Conservation (phyloP, 306 rosid genomes). For the Quercus parvula region DNA sequence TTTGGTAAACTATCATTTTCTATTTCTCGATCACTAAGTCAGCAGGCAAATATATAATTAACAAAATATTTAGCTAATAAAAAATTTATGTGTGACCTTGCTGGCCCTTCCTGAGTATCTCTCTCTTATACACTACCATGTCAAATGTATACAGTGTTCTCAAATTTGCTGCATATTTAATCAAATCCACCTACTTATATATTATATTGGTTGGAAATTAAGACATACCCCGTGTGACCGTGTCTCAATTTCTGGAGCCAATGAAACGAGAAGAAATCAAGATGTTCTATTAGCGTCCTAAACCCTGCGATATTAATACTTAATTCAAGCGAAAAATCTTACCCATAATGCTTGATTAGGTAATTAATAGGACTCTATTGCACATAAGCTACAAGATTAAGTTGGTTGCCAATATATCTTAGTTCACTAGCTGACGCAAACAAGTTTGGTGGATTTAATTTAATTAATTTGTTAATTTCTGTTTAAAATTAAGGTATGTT, state of each 20-base stretch:
- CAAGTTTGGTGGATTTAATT: background rate
- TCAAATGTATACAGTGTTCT: too few relatives aligned
- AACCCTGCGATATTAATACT: background rate
- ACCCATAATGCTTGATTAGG: background rate
- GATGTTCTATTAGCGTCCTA: background rate
- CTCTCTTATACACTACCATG: too few relatives aligned
- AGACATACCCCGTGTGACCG: background rate
- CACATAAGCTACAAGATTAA: background rate
- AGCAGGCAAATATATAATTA: too few relatives aligned
- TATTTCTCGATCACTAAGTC: too few relatives aligned
- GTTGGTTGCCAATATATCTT: background rate
- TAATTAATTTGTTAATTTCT: background rate
- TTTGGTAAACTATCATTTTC: too few relatives aligned
- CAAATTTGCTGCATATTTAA: background rate
- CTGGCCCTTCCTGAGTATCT: too few relatives aligned
- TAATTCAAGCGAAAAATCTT: background rate
- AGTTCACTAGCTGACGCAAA: background rate
- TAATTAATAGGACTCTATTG: background rate
- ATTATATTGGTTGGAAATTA: background rate
- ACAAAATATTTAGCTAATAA: too few relatives aligned
- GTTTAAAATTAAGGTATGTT: background rate
- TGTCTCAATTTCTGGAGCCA: background rate
- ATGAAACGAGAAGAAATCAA: background rate
- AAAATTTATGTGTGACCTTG: too few relatives aligned
- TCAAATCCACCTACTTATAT: background rate